Evolutionary conservation across 2,329 filamentous ascomycete species (phyloP).

Genomic region (Ampelomyces quisqualis): DNA sequence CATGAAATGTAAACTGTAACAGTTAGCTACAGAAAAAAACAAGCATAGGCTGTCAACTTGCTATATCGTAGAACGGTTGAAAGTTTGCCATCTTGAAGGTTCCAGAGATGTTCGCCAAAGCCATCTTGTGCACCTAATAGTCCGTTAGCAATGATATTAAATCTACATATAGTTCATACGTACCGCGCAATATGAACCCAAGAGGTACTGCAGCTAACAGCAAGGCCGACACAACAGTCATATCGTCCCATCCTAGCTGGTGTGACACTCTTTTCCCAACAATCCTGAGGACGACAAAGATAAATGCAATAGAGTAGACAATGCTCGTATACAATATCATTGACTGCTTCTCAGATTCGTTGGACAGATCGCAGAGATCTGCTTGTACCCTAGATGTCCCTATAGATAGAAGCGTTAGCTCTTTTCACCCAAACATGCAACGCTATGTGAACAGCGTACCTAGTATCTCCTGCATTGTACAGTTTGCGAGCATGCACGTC

Average conservation of each 20-base stretch:
- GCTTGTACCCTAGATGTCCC: slow-evolving; percentile 19
- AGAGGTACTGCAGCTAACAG: slow-evolving; percentile 9
- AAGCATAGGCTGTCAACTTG: slow-evolving; percentile 10
- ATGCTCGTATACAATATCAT: slow-evolving; percentile 17
- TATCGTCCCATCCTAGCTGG: slow-evolving; percentile 15
- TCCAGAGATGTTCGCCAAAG: slow-evolving; percentile 30
- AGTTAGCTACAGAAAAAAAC: background rate
- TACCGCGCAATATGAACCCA: slow-evolving; percentile 18
- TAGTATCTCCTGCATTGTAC: slow-evolving; percentile 26
- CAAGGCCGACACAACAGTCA: slow-evolving; percentile 10
- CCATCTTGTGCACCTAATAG: slow-evolving; percentile 21
- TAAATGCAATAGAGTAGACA: slow-evolving; percentile 15
- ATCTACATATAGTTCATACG: too few species aligned
- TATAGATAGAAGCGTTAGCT: background rate
- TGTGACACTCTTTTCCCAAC: slow-evolving; percentile 13
- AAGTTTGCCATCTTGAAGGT: slow-evolving; percentile 18
- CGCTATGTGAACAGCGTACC: slow-evolving; percentile 1
- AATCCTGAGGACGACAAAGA: slow-evolving; percentile 13
- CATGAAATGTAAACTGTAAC: slow-evolving; percentile 21
- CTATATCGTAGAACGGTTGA: slow-evolving; percentile 15
- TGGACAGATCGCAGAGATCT: slow-evolving; percentile 21
- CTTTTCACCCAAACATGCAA: background rate
- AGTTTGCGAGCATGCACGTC: slow-evolving; percentile 27
- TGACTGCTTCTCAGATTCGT: slow-evolving; percentile 16
- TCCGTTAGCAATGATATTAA: too few species aligned